Evolutionary conservation across 2,329 filamentous ascomycete species (phyloP), one percentile per base, ranked within the genome.

Genomic region (Fusarium dimerum): DNA sequence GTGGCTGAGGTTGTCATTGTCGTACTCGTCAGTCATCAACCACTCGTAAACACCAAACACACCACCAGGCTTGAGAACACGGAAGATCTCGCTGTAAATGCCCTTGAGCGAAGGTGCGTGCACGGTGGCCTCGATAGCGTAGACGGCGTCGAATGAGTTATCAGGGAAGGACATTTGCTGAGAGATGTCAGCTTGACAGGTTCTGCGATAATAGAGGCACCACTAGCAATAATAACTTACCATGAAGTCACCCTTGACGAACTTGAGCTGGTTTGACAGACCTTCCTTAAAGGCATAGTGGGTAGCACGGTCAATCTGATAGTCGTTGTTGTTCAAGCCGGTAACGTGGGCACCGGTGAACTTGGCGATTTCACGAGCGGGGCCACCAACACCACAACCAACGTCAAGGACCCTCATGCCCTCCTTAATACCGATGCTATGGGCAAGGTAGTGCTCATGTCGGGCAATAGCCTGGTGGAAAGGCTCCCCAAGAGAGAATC

Each of bases 281-380:
- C 87, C 87, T 75, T 96, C 90, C 74, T 91, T 90, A 56, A 82
- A 75, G 3, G 92, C 91, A 70, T 97, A 96, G 49, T 82, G 79
- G 13, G 86, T 92, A n/a, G 92, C 93, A 61, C 94, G 90, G 71
- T 97, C 85, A 62, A 97, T 96, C 78, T 97, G 94, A 80, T 99
- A 99, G 77, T 97, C 91, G 75, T 97, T 97, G 85, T 97, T 97
- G 85, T 97, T 99, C 71, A 97, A 77, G 41, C 94, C 94, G 20
- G 91, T 88, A 58, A 97, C 83, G 66, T 97, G 91, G 65, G 85
- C 88, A 56, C 90, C 93, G 11, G 90, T 88, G 77, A 99, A 99
- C 77, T 95, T 95, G 76, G 90, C 90, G 66, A 99, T 97, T 78
- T 97, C 92, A 56, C 92, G 85, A 7, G 93, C 94, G 18, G 94